Base-by-base conservation (phyloP, 139 green algal species). In the Micractinium conductrix region DNA sequence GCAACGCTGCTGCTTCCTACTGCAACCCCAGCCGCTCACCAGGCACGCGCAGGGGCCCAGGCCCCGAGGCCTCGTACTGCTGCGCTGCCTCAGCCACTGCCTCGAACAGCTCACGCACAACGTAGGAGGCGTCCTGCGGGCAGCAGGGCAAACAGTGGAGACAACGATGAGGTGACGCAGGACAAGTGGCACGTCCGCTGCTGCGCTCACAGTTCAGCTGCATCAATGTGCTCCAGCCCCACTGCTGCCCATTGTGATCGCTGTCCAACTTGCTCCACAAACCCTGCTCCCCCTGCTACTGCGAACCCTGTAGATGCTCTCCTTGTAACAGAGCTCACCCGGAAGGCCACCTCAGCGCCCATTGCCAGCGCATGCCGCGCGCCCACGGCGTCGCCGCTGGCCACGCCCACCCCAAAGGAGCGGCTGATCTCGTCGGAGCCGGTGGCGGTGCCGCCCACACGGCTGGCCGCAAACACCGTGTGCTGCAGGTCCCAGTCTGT, bases 321-420 rank as follows among this genome's bases (percentile, higher is more conserved):
- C n/a, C n/a, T n/a, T n/a, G n/a, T n/a, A n/a, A n/a, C n/a, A n/a
- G n/a, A n/a, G n/a, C 67, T 74, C 65, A 87, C 81, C 78, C 92
- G 87, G 4, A 84, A 79, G 0, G 91, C 92, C 40, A 91, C 89
- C 14, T 91, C 73, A 2, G 87, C 85, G 28, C 88, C 92, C 74
- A 96, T 74, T 0, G 93, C 94, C 62, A 96, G 74, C 21, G 94
- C 91, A 79, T 97, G 94, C 22, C 94, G 84, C 21, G 92, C 92
- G 35, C 92, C 93, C 58, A 93, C 67, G 0, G 91, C 65, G 75
- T 97, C 94, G 26, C 82, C 74, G 74, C 87, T 93, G 74, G 86
- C 83, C 42, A 95, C 86, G 17, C 88, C 91, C 40, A 75, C 68
- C 42, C 87, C 87, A 81, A 76, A 81, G 0, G 86, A 72, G 38